These are phyloP conservation scores for Vigna hirtella DNA, from an alignment of 306 rosid species.

Conservation along the genomic window DNA sequence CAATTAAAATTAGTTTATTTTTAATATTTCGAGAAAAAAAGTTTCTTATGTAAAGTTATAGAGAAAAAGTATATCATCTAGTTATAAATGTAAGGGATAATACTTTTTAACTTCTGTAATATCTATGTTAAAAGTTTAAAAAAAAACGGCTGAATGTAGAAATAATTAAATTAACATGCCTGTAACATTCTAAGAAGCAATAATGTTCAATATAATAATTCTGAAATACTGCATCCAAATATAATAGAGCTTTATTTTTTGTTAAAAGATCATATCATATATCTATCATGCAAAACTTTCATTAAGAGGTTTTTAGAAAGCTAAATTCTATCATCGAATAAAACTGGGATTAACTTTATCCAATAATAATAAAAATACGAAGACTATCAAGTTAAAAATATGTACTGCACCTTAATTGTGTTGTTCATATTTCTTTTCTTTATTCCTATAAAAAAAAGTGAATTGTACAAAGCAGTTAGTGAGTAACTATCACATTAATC, in stretches of 20 bases:
- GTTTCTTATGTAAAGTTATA: too few species aligned
- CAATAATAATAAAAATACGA: background rate
- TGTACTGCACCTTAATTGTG: too few species aligned
- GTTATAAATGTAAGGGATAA: too few species aligned
- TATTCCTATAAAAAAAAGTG: background rate
- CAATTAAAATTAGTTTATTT: too few species aligned
- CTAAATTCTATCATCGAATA: background rate
- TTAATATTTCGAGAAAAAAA: too few species aligned
- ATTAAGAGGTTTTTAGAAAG: background rate
- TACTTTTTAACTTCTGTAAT: too few species aligned
- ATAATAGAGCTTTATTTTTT: background rate
- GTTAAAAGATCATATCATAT: background rate
- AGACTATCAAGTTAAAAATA: background rate
- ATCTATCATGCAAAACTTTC: background rate
- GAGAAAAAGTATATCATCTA: background rate
- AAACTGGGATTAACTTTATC: background rate
- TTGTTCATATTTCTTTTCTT: background rate
- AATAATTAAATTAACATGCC: background rate
- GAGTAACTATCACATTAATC: background rate
- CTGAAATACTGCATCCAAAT: background rate
- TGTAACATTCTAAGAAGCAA: background rate
- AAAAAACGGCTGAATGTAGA: too few species aligned
- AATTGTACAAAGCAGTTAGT: background rate
- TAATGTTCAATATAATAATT: background rate
- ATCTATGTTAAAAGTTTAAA: too few species aligned